Evolutionary conservation across 2,329 filamentous ascomycete species (phyloP).

Genomic region (Apiospora kogelbergensis): DNA sequence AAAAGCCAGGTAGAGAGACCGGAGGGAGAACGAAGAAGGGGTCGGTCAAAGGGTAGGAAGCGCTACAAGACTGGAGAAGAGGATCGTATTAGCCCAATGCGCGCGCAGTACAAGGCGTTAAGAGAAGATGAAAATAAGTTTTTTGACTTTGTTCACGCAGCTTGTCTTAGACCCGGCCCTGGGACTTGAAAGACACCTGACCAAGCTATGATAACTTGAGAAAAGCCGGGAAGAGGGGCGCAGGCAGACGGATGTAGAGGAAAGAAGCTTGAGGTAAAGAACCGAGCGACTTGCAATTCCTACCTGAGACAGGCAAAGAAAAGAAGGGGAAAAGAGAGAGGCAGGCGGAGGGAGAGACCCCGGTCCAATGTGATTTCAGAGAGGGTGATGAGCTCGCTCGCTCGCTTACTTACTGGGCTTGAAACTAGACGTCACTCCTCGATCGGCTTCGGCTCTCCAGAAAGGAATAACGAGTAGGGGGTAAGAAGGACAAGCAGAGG

Average conservation of each 20-base stretch:
- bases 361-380: background rate
- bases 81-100: background rate
- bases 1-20: background rate
- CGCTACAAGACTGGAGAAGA: background rate
- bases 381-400: background rate
- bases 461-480: background rate
- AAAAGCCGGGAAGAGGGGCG: background rate
- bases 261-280: background rate
- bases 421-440: background rate
- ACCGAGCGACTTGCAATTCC: background rate
- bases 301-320: background rate
- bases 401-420: background rate
- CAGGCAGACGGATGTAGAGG: background rate
- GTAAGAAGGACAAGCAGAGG: background rate
- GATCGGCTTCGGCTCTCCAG: background rate
- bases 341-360: background rate
- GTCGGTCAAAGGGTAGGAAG: background rate
- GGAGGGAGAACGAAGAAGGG: background rate
- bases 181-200: background rate
- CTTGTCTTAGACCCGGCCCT: background rate
- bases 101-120: background rate
- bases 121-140: conserved; percentile 5
- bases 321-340: background rate
- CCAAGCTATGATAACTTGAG: background rate
- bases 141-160: background rate